phyloP scores from a whole-genome alignment of 75 land plant genomes.

The Cupressus sempervirens region DNA sequence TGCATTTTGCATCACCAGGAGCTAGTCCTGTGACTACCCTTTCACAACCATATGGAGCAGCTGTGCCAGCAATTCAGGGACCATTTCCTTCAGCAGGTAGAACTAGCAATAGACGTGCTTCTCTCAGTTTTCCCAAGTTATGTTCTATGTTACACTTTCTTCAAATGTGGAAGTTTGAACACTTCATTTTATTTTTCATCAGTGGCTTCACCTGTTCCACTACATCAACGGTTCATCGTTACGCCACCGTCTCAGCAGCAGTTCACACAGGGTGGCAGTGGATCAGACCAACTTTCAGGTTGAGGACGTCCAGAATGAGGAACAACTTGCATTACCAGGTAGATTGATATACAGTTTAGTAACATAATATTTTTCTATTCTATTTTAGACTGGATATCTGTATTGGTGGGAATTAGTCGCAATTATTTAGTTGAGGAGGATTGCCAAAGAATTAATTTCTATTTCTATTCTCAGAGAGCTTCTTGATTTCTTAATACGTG shows the following conservation, averaged over 20 bases:
- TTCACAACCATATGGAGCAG: conserved; percentile 25
- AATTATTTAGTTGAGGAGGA: neutral
- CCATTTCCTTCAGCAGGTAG: conserved; percentile 47
- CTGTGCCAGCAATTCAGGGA: conserved; percentile 41
- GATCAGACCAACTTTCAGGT: conserved; percentile 62
- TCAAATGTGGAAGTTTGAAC: conserved; percentile 4
- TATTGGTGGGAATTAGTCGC: neutral
- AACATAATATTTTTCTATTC: neutral
- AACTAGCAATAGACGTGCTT: neutral
- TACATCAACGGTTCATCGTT: conserved; percentile 39
- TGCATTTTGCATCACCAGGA: conserved; percentile 46
- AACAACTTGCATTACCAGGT: conserved; percentile 18
- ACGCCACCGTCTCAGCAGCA: conserved; percentile 48
- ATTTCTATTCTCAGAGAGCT: neutral
- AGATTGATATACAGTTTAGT: neutral
- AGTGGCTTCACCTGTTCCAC: conserved; percentile 33
- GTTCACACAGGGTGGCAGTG: conserved; percentile 44
- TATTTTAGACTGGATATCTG: neutral
- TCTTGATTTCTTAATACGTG: neutral
- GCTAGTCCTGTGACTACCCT: conserved; percentile 30
- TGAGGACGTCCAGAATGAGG: conserved; percentile 32
- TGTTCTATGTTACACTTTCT: neutral
- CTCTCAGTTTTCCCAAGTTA: neutral
- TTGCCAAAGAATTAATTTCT: neutral
- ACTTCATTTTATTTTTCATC: neutral